Evolutionary conservation across 305 asterid genomes (phyloP).

Genomic region (Fraxinus albicans): DNA sequence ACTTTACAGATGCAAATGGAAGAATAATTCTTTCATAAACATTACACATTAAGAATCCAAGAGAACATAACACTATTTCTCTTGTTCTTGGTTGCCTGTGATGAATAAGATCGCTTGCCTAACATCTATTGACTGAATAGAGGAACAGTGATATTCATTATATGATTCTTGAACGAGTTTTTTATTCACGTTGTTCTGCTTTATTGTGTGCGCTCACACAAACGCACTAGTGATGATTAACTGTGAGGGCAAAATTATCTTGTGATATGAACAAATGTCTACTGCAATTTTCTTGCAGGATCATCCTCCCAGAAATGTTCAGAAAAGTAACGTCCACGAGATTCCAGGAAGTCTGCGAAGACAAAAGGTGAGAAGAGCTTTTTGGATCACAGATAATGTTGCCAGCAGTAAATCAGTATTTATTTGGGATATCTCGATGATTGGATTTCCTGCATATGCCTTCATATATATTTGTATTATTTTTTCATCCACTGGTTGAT

Average conservation of each 20-base stretch:
- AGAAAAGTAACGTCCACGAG: conserved; percentile 44
- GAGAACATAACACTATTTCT: background rate
- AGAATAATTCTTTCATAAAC: background rate
- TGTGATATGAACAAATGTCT: conserved; percentile 4
- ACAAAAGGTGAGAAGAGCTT: conserved; percentile 39
- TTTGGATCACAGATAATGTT: background rate
- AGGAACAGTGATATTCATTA: background rate
- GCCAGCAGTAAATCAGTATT: background rate
- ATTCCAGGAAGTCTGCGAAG: conserved; percentile 56
- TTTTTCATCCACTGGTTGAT: background rate
- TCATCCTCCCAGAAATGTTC: conserved; percentile 31
- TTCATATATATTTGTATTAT: background rate
- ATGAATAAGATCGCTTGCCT: background rate
- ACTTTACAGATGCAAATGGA: background rate
- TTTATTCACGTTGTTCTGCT: background rate
- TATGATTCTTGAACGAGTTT: background rate
- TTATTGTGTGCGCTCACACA: background rate
- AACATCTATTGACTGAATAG: background rate
- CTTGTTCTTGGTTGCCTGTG: background rate
- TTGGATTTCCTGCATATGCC: background rate
- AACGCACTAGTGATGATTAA: background rate
- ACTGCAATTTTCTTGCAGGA: conserved; percentile 35
- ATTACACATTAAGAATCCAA: background rate
- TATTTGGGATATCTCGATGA: background rate
- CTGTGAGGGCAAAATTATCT: background rate